Evolutionary conservation across 768 basidiomycete genomes (phyloP), one percentile per base, ranked within the genome.

Genomic region (Russula foetens): DNA sequence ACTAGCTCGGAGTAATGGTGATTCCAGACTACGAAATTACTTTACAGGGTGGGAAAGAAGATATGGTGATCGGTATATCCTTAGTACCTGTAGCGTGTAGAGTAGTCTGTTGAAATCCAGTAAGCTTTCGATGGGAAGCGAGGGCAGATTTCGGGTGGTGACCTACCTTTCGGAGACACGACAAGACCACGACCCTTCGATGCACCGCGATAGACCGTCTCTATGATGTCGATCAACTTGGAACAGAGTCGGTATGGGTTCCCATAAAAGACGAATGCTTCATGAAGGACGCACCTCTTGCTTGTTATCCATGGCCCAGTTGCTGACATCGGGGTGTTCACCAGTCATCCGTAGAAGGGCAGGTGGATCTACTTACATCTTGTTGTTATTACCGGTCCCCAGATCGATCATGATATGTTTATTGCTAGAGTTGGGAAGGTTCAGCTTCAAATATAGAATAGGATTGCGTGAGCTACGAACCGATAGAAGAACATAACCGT

Each of bases 371-470:
- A 78, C 92, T 65, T 59, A 95, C 94, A 97, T 97, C 78, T 98
- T 98, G 76, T 98, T 98, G 75, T 98, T 98, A 75, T 98, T 97
- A 79, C 95, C 95, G 52, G 95, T 98, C n/a, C 94, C 95, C 66
- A 98, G 76, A 83, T 98, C 97, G 69, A 99, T 98, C 96, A 98
- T 98, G 75, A 98, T 98, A 71, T 98, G 97, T 71, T 98, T 97
- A 74, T 96, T 96, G 45, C 95, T 96, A 67, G 59, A 53, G 65
- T 67, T 63, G 55, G 26, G 19, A 29, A 28, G n/a, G 7, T 62
- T 50, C 57, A 53, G 52, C 21, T 7, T n/a, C 19, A 11, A 29
- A 51, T 21, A 28, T 4, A n/a, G 12, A 4, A 7, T 14, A 4
- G 6, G 41, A 51, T 11, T 29, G 19, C 33, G 7, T n/a, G 2